Evolutionary conservation across 2,329 filamentous ascomycete genomes (phyloP).

Genomic region (Epichloe amarillans): DNA sequence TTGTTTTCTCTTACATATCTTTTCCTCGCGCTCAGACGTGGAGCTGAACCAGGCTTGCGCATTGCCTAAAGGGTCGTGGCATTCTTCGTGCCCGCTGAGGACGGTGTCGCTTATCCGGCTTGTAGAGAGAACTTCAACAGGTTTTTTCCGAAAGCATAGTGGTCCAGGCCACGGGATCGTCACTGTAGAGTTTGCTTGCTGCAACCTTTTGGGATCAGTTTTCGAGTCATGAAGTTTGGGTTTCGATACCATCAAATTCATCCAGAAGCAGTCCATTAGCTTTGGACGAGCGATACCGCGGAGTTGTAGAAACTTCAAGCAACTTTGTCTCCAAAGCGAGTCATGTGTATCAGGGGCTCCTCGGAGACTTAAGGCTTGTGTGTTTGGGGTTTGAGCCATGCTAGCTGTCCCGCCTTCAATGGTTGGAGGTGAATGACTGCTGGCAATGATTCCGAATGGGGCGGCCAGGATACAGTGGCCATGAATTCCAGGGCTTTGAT

Average conservation of each 20-base stretch:
- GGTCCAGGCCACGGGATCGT: slow-evolving; percentile 40
- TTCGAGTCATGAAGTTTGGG: slow-evolving; percentile 29
- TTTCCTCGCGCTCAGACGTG: slow-evolving; percentile 32
- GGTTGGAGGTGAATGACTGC: slow-evolving; percentile 11
- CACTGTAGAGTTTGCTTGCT: slow-evolving; percentile 20
- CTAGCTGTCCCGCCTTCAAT: slow-evolving; percentile 19
- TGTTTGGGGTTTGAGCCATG: slow-evolving; percentile 38
- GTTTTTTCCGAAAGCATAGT: slow-evolving; percentile 38
- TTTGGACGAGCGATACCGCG: slow-evolving; percentile 32
- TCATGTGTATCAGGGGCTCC: slow-evolving; percentile 27
- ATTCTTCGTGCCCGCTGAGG: slow-evolving; percentile 25
- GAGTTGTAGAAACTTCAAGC: slow-evolving; percentile 35
- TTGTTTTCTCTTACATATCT: slow-evolving; percentile 32
- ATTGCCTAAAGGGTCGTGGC: slow-evolving; percentile 33
- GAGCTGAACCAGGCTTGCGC: slow-evolving; percentile 36
- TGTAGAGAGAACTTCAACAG: slow-evolving; percentile 26
- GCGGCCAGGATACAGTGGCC: slow-evolving; percentile 38
- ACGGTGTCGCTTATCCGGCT: slow-evolving; percentile 26
- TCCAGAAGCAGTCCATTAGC: slow-evolving; percentile 34
- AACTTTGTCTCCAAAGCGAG: slow-evolving; percentile 35
- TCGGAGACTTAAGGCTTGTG: slow-evolving; percentile 31
- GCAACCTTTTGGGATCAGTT: slow-evolving; percentile 27
- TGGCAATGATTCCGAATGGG: slow-evolving; percentile 33
- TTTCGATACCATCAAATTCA: slow-evolving; percentile 35
- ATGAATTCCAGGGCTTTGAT: slow-evolving; percentile 24